phyloP scores from a whole-genome alignment of 2,329 filamentous ascomycete species.

The Colletotrichum magnum region DNA sequence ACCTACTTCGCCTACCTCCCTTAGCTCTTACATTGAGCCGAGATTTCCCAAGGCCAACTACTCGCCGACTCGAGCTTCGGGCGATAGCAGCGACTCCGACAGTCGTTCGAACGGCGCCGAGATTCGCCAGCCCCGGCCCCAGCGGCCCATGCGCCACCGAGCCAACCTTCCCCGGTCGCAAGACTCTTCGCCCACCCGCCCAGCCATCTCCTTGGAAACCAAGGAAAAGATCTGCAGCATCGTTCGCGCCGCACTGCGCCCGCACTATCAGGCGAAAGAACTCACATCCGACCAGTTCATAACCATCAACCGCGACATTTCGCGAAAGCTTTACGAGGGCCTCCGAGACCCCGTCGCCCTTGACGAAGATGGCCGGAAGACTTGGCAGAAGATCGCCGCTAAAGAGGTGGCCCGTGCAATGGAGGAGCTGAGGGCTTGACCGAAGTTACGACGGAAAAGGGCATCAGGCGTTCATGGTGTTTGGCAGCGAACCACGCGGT shows the following conservation, averaged over 20 bases:
- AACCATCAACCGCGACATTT: constrained; percentile 90
- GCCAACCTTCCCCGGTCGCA: constrained; percentile 61
- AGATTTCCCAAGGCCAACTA: constrained; percentile 82
- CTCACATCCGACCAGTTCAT: constrained; percentile 93
- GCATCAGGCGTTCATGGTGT: constrained; percentile 39
- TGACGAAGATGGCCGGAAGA: constrained; percentile 75
- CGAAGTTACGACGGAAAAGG: constrained; percentile 25
- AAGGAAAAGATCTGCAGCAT: constrained; percentile 93
- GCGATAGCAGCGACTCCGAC: constrained; percentile 64
- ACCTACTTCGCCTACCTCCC: constrained; percentile 74
- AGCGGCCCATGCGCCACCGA: constrained; percentile 59
- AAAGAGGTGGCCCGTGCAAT: constrained; percentile 86
- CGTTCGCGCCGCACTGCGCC: constrained; percentile 85
- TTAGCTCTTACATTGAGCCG: constrained; percentile 81
- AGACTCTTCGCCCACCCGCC: constrained; percentile 78
- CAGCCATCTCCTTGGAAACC: constrained; percentile 79
- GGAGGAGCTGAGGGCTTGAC: constrained; percentile 58
- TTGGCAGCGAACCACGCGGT: constrained; percentile 41
- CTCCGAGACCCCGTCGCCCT: constrained; percentile 69
- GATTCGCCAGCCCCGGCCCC: constrained; percentile 67
- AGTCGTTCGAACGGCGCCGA: constrained; percentile 56
- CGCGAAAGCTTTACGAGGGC: constrained; percentile 86
- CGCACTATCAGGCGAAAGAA: constrained; percentile 81
- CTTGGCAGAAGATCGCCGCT: constrained; percentile 82
- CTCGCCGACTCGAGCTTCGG: constrained; percentile 68